Base-by-base conservation (phyloP, 192 early-diverging fungal genomes). In the Pecoramyces ruminantium region DNA sequence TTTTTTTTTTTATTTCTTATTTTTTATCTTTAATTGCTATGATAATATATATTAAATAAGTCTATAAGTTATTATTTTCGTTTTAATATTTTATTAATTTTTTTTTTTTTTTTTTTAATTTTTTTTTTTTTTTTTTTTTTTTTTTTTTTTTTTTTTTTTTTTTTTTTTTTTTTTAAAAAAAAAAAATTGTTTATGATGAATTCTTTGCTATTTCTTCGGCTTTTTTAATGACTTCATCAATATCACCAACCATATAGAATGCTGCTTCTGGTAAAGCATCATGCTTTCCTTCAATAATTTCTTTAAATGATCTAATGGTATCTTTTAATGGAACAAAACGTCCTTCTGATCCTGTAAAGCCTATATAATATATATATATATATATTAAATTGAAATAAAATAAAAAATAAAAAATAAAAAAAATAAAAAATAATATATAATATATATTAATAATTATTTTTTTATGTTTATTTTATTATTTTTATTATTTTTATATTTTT, bases 161-260 rank as follows among this genome's bases (percentile, higher is more conserved):
- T 14, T 39, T 14, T 14, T 39, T 39, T 8, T 39, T 39, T 14
- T 14, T 39, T 39, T 14, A 78, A 14, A 11, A 78, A 78, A 78
- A 28, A 3, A 6, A 28, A 3, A 29, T 6, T 6, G 12, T 29
- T 15, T 30, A 30, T 15, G 16, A 25, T 25, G 34, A 30, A 78
- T 90, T 90, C 87, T 90, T 90, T 82, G 92, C 93, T 83, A 94
- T 89, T 79, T 94, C 90, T 34, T 88, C 95, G 78, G 95, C 96
- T 92, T 96, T 96, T 88, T 91, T 92, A 81, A 89, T 88, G 81
- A 94, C 97, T 89, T 98, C 97, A 79, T 95, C 93, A 83, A 98
- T 94, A 88, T 96, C 94, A 88, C 97, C 97, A 78, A 93, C 92
- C 97, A 98, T 98, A 91, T 94, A 98, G 92, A 98, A 98, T 80